Conservation (phyloP, 2,329 filamentous ascomycete genomes). For the Cladosporium colombiae region DNA sequence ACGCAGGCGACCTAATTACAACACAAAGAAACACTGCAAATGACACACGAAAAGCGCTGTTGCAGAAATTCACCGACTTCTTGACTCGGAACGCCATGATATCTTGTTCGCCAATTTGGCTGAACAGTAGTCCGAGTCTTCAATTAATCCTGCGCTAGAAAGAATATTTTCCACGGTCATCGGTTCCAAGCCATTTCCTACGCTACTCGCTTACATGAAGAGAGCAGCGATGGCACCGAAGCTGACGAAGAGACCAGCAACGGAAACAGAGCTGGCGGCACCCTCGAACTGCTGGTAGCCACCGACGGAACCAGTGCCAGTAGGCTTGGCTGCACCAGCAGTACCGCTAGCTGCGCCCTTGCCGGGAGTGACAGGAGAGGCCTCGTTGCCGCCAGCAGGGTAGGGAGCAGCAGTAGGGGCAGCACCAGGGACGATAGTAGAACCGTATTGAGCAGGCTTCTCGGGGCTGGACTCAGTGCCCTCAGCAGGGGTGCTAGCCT, state of each 20-base stretch:
- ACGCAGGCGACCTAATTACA: conserved; percentile 5
- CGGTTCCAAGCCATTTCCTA: neutral
- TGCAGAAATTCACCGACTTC: neutral
- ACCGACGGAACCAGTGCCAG: conserved; percentile 21
- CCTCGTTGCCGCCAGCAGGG: conserved; percentile 22
- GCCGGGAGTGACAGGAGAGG: neutral
- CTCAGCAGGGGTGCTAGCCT: conserved; percentile 4
- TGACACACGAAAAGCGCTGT: neutral
- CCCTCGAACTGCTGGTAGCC: conserved; percentile 14
- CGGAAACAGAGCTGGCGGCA: conserved; percentile 22
- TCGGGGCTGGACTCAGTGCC: conserved; percentile 8
- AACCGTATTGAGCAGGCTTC: conserved; percentile 33
- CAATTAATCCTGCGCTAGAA: conserved; percentile 8
- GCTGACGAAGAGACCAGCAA: conserved; percentile 27
- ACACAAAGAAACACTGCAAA: conserved; percentile 6
- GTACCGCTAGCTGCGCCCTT: conserved; percentile 9
- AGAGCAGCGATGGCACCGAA: conserved; percentile 31
- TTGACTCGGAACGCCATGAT: neutral
- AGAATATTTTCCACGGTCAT: conserved; percentile 10
- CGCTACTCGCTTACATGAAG: conserved; percentile 28
- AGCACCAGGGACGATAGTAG: conserved; percentile 39
- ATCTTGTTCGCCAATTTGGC: neutral
- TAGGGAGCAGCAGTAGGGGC: conserved; percentile 41
- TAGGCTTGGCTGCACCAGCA: conserved; percentile 13
- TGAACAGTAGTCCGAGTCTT: neutral